Evolutionary conservation across 1,139 yeast genomes (phyloP).

Genomic region (Candida labiduridarum): DNA sequence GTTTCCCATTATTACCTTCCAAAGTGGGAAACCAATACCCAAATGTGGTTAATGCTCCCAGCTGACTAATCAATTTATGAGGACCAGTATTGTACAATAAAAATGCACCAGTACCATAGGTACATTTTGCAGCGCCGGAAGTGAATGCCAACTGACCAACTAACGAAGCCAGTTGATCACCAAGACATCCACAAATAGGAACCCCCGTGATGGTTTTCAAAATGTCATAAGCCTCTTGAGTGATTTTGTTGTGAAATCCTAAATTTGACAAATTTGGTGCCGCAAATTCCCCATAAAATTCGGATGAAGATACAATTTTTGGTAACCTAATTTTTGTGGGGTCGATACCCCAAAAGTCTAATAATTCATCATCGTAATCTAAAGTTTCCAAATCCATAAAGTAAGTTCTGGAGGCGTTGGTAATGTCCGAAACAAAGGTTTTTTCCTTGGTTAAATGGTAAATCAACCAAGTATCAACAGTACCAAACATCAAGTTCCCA

Average conservation of each 20-base stretch:
- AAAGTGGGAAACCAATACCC: slow-evolving; percentile 86
- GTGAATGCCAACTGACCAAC: slow-evolving; percentile 90
- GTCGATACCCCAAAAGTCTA: slow-evolving; percentile 81
- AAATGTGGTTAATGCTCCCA: slow-evolving; percentile 87
- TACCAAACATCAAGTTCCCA: slow-evolving; percentile 81
- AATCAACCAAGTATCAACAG: slow-evolving; percentile 93
- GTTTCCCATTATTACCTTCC: slow-evolving; percentile 53
- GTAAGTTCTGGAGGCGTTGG: slow-evolving; percentile 91
- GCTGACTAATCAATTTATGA: slow-evolving; percentile 61
- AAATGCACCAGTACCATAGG: slow-evolving; percentile 98
- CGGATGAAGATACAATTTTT: slow-evolving; percentile 78
- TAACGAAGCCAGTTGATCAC: slow-evolving; percentile 92
- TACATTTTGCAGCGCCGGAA: slow-evolving; percentile 88
- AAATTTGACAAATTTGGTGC: slow-evolving; percentile 57
- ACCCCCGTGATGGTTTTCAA: slow-evolving; percentile 53
- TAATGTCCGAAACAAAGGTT: slow-evolving; percentile 79
- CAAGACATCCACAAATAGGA: slow-evolving; percentile 88
- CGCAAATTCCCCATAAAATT: slow-evolving; percentile 71
- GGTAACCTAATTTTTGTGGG: slow-evolving; percentile 72
- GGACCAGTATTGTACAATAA: slow-evolving; percentile 85
- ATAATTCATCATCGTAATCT: slow-evolving; percentile 74
- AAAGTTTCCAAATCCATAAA: slow-evolving; percentile 81
- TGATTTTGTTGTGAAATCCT: slow-evolving; percentile 55
- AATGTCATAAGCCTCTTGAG: slow-evolving; percentile 55
- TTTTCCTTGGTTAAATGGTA: slow-evolving; percentile 79